Base-by-base conservation (phyloP, 2,329 filamentous ascomycete genomes). In the Plectosphaerella sp. region DNA sequence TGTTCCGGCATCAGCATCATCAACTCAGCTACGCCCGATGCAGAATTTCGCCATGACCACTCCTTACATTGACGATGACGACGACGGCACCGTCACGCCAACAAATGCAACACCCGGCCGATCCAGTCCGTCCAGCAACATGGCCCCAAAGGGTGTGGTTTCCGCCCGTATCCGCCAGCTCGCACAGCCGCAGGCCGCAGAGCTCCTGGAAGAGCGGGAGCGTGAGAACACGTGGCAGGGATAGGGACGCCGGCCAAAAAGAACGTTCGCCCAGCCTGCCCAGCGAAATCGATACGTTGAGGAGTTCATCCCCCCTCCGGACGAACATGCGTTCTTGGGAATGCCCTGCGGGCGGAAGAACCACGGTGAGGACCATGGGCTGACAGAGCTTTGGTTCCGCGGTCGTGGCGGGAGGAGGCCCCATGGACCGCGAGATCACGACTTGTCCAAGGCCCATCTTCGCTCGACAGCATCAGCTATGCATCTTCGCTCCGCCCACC, bases 91-190 rank as follows among this genome's bases (percentile, higher is more conserved):
- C 43, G 46, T 39, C 14, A 37, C 46, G 8, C 37, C 49, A 43
- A 51, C 20, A 50, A 48, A 16, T 36, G 48, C 36, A 33, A 53
- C 39, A 12, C 41, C 43, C 43, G 49, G 45, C 47, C 37, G 36
- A 20, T 12, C 41, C 9, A 43, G n/a, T 12, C 16, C 11, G n/a
- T 55, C 46, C 54, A 50, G 47, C 50, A 50, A 58, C 54, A 52
- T 56, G 18, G 61, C 70, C 55, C 62, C 65, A 36, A 56, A 52
- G 37, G 67, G 67, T 41, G 67, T 65, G 43, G 66, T 72, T 11
- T 61, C 62, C 14, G 66, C 66, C 15, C 69, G 64, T 46, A 57
- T 67, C 53, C 59, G 57, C 33, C 62, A 64, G 52, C 59, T 73
- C 45, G 59, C 45, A 14, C 49, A 36, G 35, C 49, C 41, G 9